These are phyloP conservation scores for Fraxinus pennsylvanica DNA, from an alignment of 257 asterid genomes.

Conservation along the genomic window DNA sequence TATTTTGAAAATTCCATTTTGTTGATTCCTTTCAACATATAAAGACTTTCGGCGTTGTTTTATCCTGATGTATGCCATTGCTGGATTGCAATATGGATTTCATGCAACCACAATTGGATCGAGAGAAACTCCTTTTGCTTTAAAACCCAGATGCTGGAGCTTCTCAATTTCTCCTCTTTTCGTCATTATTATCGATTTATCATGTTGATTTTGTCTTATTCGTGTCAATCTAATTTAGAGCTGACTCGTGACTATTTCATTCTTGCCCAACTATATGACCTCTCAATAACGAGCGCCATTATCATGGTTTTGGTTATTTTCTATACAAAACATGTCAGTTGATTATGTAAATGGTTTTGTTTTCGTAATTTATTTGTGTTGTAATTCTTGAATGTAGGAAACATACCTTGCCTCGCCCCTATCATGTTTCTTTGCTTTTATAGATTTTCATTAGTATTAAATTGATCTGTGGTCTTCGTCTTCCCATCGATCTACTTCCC, in stretches of 20 bases:
- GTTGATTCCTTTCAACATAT: conserved; percentile 12
- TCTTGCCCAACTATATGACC: conserved; percentile 9
- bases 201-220: background rate
- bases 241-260: conserved; percentile 7
- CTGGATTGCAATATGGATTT: conserved; percentile 13
- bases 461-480: background rate
- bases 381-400: conserved; percentile 11
- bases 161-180: background rate
- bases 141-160: conserved; percentile 20
- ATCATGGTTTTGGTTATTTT: background rate
- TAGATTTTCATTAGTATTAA: background rate
- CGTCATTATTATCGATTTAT: conserved; percentile 6
- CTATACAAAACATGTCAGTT: background rate
- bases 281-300: background rate
- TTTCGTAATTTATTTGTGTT: conserved; percentile 11
- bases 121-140: conserved; percentile 16
- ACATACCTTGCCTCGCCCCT: conserved; percentile 18
- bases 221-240: conserved; percentile 1
- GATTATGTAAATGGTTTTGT: background rate
- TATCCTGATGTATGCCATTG: background rate
- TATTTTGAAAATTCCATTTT: conserved; percentile 20
- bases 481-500: conserved; percentile 13
- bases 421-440: background rate
- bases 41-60: background rate
- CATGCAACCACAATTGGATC: conserved; percentile 30